A percentile compares a stretch with the other conserved stretches of the same genome.
These are phyloP conservation scores for Phlebiopsis gigantea DNA, from an alignment of 768 basidiomycete genomes.

Conservation along the genomic window DNA sequence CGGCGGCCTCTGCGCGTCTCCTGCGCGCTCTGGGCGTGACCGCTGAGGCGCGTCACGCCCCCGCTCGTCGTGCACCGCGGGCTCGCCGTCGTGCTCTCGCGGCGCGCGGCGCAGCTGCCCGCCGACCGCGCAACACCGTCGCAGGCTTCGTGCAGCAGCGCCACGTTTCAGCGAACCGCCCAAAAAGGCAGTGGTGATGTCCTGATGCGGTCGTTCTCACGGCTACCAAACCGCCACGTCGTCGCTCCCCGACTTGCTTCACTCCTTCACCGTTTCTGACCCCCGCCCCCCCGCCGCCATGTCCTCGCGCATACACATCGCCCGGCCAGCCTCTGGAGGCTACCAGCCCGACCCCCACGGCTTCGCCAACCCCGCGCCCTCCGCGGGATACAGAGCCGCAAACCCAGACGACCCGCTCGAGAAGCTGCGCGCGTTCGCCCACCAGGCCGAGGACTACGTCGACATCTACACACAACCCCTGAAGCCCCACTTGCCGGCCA, in stretches of 20 bases:
- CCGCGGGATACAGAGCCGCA: constrained; percentile 71
- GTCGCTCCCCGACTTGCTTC: constrained; percentile 9
- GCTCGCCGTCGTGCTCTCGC: too few species aligned
- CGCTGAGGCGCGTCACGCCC: background rate
- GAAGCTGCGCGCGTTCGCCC: constrained; percentile 64
- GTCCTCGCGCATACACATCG: constrained; percentile 81
- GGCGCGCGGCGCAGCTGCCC: too few species aligned
- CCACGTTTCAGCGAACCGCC: constrained; percentile 6
- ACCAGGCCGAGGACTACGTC: constrained; percentile 84
- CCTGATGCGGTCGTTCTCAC: constrained; percentile 25
- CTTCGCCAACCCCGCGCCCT: constrained; percentile 65
- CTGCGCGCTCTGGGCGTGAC: background rate
- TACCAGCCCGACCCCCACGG: constrained; percentile 76
- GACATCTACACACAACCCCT: constrained; percentile 92
- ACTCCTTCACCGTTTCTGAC: constrained; percentile 8
- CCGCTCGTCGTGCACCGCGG: background rate
- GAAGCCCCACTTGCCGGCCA: constrained; percentile 88
- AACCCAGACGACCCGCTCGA: constrained; percentile 80
- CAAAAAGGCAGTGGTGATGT: constrained; percentile 10
- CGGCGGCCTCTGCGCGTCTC: background rate
- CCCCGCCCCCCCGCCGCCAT: constrained; percentile 33
- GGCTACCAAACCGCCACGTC: constrained; percentile 24
- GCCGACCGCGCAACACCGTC: background rate
- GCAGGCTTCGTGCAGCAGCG: background rate
- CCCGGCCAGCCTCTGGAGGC: constrained; percentile 48